phyloP scores from a whole-genome alignment of 1,139 yeast genomes.

The Lodderomyces margitis region DNA sequence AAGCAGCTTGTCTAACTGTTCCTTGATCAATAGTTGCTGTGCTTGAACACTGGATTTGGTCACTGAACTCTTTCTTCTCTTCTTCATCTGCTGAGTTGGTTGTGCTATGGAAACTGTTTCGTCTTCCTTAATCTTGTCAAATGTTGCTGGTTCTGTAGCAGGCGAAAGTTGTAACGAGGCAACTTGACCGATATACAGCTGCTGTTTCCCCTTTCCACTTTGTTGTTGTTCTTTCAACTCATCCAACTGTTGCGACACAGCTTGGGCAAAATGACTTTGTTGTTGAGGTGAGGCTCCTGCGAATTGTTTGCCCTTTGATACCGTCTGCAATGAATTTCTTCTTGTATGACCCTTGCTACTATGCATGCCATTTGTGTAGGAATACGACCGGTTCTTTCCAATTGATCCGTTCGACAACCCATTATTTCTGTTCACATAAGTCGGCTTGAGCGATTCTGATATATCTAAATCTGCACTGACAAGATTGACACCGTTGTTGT shows the following conservation, averaged over 20 bases:
- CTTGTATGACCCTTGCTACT: conserved; percentile 9
- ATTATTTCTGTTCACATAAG: background rate
- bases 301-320: conserved; percentile 4
- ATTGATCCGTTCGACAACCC: background rate
- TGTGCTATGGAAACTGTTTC: background rate
- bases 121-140: conserved; percentile 11
- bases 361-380: conserved; percentile 13
- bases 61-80: conserved; percentile 14
- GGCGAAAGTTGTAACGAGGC: conserved; percentile 12
- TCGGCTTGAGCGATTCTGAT: background rate
- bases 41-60: conserved; percentile 1
- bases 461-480: background rate
- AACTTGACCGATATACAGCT: background rate
- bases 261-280: background rate
- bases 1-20: background rate
- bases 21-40: conserved; percentile 4
- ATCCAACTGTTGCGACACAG: conserved; percentile 4
- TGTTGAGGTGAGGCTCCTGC: background rate
- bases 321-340: conserved; percentile 13
- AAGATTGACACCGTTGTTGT: conserved; percentile 3
- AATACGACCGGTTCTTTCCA: conserved; percentile 11
- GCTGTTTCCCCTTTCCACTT: background rate
- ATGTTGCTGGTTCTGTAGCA: conserved; percentile 7
- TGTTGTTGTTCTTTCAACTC: conserved; percentile 3
- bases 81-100: conserved; percentile 9